A percentile compares a stretch with the other conserved stretches of the same genome.
Conservation (phyloP, 2,329 filamentous ascomycete species). For the Sphaerulina musiva region DNA sequence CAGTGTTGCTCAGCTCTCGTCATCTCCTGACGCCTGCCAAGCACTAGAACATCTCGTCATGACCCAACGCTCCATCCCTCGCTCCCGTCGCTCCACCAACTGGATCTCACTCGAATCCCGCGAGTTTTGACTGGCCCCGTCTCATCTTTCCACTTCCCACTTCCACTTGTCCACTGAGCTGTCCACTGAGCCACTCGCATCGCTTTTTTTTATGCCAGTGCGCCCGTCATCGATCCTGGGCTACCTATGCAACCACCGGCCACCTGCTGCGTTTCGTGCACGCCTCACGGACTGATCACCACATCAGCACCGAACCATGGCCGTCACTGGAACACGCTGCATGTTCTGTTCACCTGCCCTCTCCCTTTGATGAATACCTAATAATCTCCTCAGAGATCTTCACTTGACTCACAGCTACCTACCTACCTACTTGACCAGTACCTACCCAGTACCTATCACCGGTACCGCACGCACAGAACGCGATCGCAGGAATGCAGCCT, state of each 20-base stretch:
- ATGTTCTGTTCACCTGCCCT: conserved; percentile 7
- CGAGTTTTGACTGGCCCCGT: background rate
- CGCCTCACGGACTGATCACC: background rate
- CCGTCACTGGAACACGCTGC: background rate
- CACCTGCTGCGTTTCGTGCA: background rate
- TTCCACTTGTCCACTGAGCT: too few relatives aligned
- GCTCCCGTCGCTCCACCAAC: background rate
- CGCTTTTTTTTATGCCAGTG: background rate
- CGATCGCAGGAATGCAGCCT: background rate
- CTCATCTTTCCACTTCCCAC: too few relatives aligned
- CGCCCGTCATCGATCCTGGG: background rate
- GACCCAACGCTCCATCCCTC: background rate
- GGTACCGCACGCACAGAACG: background rate
- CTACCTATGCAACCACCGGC: background rate
- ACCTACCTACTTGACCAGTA: background rate
- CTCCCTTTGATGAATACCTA: background rate
- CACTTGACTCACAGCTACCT: conserved; percentile 2
- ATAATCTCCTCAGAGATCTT: too few relatives aligned
- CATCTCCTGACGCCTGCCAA: background rate
- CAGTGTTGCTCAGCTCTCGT: too few relatives aligned
- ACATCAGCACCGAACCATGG: background rate
- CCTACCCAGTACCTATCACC: background rate
- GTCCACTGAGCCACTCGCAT: background rate
- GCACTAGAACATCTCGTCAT: background rate
- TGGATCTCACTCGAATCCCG: background rate